Base-by-base conservation (phyloP, 1,284 basidiomycete species). In the Megacollybia platyphylla region DNA sequence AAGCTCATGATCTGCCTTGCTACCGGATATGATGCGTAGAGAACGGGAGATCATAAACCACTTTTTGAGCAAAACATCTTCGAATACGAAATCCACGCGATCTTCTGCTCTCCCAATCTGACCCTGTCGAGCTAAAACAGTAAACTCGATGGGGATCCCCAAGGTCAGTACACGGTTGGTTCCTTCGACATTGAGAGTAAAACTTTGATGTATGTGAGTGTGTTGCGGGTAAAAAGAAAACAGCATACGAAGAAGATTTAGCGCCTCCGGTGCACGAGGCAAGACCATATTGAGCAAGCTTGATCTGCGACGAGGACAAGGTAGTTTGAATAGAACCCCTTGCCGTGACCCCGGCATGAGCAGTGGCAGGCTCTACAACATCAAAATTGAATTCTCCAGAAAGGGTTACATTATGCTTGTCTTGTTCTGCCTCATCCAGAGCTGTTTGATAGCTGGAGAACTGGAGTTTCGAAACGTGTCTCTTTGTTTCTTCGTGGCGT, bases 71-170 rank as follows among this genome's bases (percentile, higher is more conserved):
- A 59, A 59, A 1, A 51, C 50, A 45, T 71, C 68, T 46, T 67
- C 56, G 42, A 71, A 67, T 0, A 60, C 41, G 17, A 71, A 46
- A 41, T 71, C 67, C 2, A 66, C 46, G 1, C 67, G 60, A 41
- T 71, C 70, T 41, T 72, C 61, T 46, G 64, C 74, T 0, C 68
- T 61, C 4, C 79, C 79, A 18, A 63, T 60, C 38, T 66, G 49
- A 0, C 40, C 27, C 18, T 67, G 61, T 5, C 48, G 51, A 31
- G 74, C 61, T 0, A 44, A 54, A 27, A 76, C 42, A 0, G 42
- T 43, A 9, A 75, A 46, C 2, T 26, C 41, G 7, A 65, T 40
- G 0, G 63, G 52, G 3, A 45, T 43, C 0, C 57, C 52, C 31
- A 55, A 55, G 0, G 46, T 51, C 2, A 71, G 46, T 0, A 45